phyloP scores from a whole-genome alignment of 768 basidiomycete species.

The Lactifluus rugatus region DNA sequence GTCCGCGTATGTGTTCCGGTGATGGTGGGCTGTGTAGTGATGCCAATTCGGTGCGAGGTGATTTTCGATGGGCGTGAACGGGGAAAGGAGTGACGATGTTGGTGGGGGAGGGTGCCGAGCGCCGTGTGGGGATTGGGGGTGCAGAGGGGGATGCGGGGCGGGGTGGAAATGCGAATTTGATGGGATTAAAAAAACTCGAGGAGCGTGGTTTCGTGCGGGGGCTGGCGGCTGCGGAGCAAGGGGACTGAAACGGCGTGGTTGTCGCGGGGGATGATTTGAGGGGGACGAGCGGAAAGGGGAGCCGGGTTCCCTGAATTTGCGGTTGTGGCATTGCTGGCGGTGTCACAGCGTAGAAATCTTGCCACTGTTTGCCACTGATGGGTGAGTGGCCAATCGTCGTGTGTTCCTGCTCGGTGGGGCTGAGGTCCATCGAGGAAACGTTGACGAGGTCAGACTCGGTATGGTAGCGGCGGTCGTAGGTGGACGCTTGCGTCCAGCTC shows the following conservation, averaged over 20 bases:
- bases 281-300: conserved; percentile 17
- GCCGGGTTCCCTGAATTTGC: conserved; percentile 2
- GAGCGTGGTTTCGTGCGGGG: conserved; percentile 26
- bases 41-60: not conserved
- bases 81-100: conserved; percentile 10
- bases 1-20: conserved; percentile 17
- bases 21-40: conserved; percentile 14
- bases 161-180: conserved; percentile 26
- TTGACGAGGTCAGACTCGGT: conserved; percentile 11
- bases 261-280: conserved; percentile 23
- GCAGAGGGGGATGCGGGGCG: conserved; percentile 23
- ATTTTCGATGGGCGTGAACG: conserved; percentile 7
- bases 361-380: conserved; percentile 9
- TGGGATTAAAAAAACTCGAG: conserved; percentile 27
- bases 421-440: conserved; percentile 17
- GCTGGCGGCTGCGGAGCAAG: conserved; percentile 12
- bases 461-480: conserved; percentile 2
- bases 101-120: conserved; percentile 19
- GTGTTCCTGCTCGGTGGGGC: conserved; percentile 15
- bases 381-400: conserved; percentile 11
- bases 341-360: conserved; percentile 5
- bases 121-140: conserved; percentile 12
- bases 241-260: conserved; percentile 23
- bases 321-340: not conserved
- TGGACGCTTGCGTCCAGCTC: conserved; percentile 19